Evolutionary conservation across 352 stramenopile species (phyloP).

Genomic region (Blastocystis sp.): DNA sequence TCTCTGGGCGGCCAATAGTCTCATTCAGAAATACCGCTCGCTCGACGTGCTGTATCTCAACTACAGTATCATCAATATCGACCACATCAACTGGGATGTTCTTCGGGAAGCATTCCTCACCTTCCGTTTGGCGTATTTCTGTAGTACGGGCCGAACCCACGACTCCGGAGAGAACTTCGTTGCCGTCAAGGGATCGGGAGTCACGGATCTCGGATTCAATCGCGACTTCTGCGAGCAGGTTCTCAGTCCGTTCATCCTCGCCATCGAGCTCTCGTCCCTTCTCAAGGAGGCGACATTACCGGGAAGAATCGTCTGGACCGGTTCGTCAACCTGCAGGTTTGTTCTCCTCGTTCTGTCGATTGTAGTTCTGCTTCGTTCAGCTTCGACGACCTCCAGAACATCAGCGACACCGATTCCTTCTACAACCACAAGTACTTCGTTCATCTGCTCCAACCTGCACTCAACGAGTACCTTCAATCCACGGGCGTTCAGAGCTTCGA

Average conservation of each 20-base stretch:
- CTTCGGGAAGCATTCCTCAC: slow-evolving; percentile 39
- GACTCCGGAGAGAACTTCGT: slow-evolving; percentile 46
- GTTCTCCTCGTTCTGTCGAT: not conserved
- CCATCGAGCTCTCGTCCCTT: slow-evolving; percentile 51
- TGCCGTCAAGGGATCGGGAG: not conserved
- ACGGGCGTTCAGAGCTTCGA: slow-evolving; percentile 69
- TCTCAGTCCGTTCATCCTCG: slow-evolving; percentile 67
- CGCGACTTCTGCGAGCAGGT: slow-evolving; percentile 59
- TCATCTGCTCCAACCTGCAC: slow-evolving; percentile 61
- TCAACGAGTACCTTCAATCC: slow-evolving; percentile 39
- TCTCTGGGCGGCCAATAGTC: slow-evolving; percentile 16
- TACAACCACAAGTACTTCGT: slow-evolving; percentile 72
- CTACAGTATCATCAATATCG: slow-evolving; percentile 69
- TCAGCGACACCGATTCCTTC: slow-evolving; percentile 32
- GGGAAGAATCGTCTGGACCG: slow-evolving; percentile 65
- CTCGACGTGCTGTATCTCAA: slow-evolving; percentile 72
- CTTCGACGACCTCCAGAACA: slow-evolving; percentile 60
- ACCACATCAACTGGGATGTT: slow-evolving; percentile 72
- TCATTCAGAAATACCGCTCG: slow-evolving; percentile 27
- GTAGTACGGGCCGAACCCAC: slow-evolving; percentile 40
- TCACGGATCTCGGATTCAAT: slow-evolving; percentile 41
- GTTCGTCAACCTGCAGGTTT: slow-evolving; percentile 43
- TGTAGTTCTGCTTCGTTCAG: slow-evolving; percentile 23
- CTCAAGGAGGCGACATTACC: slow-evolving; percentile 60
- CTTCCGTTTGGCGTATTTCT: slow-evolving; percentile 64